A percentile compares a stretch with the other conserved stretches of the same genome.
These are phyloP conservation scores for Endocalyx cinctus DNA, from an alignment of 2,329 filamentous ascomycete genomes.

Conservation along the genomic window DNA sequence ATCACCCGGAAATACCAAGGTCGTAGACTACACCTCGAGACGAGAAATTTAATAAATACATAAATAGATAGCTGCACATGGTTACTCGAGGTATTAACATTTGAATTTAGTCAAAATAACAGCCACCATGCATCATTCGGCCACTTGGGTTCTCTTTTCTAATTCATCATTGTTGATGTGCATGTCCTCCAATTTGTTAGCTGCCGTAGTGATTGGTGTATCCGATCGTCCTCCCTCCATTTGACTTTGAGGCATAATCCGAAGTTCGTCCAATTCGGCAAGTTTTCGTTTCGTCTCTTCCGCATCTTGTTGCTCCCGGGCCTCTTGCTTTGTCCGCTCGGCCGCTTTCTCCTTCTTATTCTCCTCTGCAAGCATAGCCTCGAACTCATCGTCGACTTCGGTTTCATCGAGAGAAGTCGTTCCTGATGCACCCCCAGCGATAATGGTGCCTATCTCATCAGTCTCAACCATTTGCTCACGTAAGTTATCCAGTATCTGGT, in stretches of 20 bases:
- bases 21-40: too few species aligned
- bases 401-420: slow-evolving; percentile 61
- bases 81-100: too few species aligned
- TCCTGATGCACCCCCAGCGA: slow-evolving; percentile 57
- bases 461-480: slow-evolving; percentile 75
- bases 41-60: too few species aligned
- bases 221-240: slow-evolving; percentile 21
- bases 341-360: slow-evolving; percentile 46
- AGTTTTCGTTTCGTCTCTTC: slow-evolving; percentile 45
- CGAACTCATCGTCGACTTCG: slow-evolving; percentile 85
- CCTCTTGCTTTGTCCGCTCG: slow-evolving; percentile 36
- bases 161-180: slow-evolving; percentile 24
- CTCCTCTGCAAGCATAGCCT: slow-evolving; percentile 63
- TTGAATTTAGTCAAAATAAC: too few species aligned
- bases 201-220: slow-evolving; percentile 25
- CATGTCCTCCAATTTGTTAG: slow-evolving; percentile 33
- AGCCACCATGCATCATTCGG: too few species aligned
- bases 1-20: too few species aligned
- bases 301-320: slow-evolving; percentile 39
- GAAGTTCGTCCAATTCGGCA: slow-evolving; percentile 40
- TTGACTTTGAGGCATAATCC: slow-evolving; percentile 29
- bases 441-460: slow-evolving; percentile 75
- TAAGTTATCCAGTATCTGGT: slow-evolving; percentile 69
- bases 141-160: slow-evolving; percentile 1
- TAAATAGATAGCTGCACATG: too few species aligned